Evolutionary conservation across 257 asterid genomes (phyloP), one percentile per base, ranked within the genome.

Genomic region (Eucommia ulmoides): DNA sequence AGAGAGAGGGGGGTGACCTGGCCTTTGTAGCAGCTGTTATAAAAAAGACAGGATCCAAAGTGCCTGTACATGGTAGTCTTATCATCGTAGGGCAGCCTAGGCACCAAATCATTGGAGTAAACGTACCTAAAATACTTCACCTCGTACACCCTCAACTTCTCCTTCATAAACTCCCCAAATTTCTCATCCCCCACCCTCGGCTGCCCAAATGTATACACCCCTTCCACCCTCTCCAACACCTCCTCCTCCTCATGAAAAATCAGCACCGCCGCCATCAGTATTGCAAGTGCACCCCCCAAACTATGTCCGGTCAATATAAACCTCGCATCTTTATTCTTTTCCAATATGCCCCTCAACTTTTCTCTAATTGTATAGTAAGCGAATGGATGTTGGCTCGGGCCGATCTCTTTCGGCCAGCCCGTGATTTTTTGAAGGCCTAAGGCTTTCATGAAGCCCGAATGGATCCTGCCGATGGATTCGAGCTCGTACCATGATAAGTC

Each of bases 131-230:
- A 59, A 60, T 81, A 81, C 54, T 67, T 67, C 0, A 81, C 72
- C 48, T 60, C 52, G 14, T 68, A 68, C 0, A 8, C 1, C 12
- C 19, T 50, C 59, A 81, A 38, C 19, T 70, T 79, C 14, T 58
- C 58, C 73, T 65, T 73, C 88, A 81, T 73, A 23, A 62, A 81
- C 51, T 64, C 73, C 41, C 93, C 95, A 62, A 84, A 79, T 54
- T 73, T 58, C 66, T 53, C 63, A 55, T 84, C 61, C 19, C 95
- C 95, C 53, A 81, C 80, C 19, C 93, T 79, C 8, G 95, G 95
- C 54, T 84, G 95, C 25, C 93, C 95, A 45, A 74, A 84, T 2
- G 93, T 76, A 73, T 81, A 76, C 11, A 81, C 91, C 48, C 93
- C 95, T 57, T 79, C 84, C 69, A 79, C 12, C 22, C 65, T 70